A percentile compares a stretch with the other conserved stretches of the same genome.
These are phyloP conservation scores for Botryosphaeria dothidea DNA, from an alignment of 2,329 filamentous ascomycete genomes.

Conservation along the genomic window DNA sequence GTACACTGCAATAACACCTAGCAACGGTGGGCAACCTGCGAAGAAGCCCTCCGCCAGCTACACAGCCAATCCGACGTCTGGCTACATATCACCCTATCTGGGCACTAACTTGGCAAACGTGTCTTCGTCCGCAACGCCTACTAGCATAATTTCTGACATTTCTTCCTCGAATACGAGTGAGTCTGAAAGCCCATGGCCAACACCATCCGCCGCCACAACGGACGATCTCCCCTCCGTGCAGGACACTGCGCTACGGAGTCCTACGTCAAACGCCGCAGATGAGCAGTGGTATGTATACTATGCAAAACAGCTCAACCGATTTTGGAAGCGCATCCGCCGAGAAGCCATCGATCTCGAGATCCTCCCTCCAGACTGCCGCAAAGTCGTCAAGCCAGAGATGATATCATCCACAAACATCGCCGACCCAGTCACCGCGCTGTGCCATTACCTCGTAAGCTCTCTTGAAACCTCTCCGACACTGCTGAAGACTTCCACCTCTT, in stretches of 20 bases:
- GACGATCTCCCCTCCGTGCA: neutral
- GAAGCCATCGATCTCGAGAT: neutral
- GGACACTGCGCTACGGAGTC: neutral
- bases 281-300: neutral
- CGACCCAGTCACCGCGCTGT: neutral
- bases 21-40: no score
- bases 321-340: neutral
- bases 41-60: no score
- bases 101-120: no score
- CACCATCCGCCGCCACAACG: no score
- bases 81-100: no score
- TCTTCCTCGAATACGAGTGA: no score
- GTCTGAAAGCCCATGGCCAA: no score
- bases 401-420: neutral
- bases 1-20: no score
- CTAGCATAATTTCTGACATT: no score
- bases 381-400: neutral
- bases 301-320: neutral
- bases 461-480: neutral
- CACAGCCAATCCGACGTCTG: no score
- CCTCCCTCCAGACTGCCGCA: neutral
- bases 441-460: slow-evolving; percentile 1
- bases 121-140: no score
- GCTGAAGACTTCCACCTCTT: neutral
- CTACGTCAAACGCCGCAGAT: neutral